Evolutionary conservation across 164 flowering plant species (phyloP).

Genomic region (Nymphaea thermarum): DNA sequence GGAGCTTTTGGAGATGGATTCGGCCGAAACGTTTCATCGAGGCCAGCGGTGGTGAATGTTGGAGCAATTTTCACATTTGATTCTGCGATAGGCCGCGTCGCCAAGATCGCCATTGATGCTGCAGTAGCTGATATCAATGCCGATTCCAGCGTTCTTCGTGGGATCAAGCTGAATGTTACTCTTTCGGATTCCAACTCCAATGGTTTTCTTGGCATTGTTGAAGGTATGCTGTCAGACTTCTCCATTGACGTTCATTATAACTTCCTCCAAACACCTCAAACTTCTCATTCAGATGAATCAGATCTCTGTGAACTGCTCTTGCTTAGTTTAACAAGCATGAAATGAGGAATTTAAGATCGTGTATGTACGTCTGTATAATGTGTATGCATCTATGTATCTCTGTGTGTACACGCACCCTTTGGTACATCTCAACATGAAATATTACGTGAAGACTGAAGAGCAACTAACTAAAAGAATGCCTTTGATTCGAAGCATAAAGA

Average conservation of each 20-base stretch:
- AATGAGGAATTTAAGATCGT: no score
- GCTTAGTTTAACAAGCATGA: not conserved
- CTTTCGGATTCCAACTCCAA: conserved; percentile 39
- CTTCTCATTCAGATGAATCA: no score
- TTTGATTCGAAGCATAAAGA: no score
- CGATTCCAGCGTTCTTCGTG: conserved; percentile 39
- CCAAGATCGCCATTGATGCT: conserved; percentile 46
- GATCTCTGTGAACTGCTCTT: not conserved
- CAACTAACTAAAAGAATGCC: no score
- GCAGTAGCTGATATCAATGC: conserved; percentile 58
- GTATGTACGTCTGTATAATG: no score
- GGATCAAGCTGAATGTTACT: conserved; percentile 35
- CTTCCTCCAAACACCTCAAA: not conserved
- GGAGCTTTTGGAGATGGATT: not conserved
- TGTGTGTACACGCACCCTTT: no score
- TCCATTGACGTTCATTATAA: not conserved
- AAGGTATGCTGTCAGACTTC: conserved; percentile 28
- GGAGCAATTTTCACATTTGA: conserved; percentile 60
- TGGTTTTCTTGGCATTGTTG: conserved; percentile 52
- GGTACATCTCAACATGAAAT: no score
- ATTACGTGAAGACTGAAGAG: no score
- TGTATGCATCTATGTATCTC: no score
- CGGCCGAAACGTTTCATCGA: conserved; percentile 21
- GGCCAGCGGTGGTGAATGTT: conserved; percentile 40
- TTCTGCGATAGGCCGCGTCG: conserved; percentile 73